Conservation (phyloP, 139 green algal species). For the Gonium pectorale region DNA sequence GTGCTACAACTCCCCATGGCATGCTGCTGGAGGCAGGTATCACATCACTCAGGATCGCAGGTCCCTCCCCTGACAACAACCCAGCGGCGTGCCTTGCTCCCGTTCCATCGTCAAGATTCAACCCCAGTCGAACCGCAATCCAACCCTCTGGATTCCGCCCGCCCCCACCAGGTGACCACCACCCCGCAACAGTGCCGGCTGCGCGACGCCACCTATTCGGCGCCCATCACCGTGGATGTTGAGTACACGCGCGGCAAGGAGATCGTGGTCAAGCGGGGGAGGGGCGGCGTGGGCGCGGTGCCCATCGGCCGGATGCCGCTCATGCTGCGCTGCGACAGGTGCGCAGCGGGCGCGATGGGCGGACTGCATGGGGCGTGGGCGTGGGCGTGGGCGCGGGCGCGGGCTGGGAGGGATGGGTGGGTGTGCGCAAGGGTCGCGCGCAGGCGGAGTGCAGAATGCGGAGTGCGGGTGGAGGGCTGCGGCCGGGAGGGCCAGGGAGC, state of each 20-base stretch:
- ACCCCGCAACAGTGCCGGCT: slow-evolving; percentile 98
- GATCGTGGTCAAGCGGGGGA: slow-evolving; percentile 89
- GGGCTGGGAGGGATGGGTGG: too few relatives aligned
- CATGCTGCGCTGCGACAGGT: slow-evolving; percentile 96
- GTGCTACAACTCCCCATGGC: too few relatives aligned
- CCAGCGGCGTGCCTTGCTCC: too few relatives aligned
- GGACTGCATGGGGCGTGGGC: too few relatives aligned
- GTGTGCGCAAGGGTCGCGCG: neutral
- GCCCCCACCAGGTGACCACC: slow-evolving; percentile 72
- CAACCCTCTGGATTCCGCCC: too few relatives aligned
- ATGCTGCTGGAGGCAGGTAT: too few relatives aligned
- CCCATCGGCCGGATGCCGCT: slow-evolving; percentile 96
- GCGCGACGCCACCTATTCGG: slow-evolving; percentile 96
- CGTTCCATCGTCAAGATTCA: too few relatives aligned
- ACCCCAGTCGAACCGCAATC: too few relatives aligned
- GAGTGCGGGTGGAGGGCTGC: neutral
- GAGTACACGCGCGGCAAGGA: slow-evolving; percentile 97
- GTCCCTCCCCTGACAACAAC: too few relatives aligned
- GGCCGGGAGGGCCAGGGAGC: neutral
- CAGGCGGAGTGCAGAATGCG: neutral
- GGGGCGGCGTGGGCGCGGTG: slow-evolving; percentile 82
- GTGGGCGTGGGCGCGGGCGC: too few relatives aligned
- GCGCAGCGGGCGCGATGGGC: neutral
- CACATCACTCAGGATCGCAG: too few relatives aligned
- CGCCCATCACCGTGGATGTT: slow-evolving; percentile 96